Base-by-base conservation (phyloP, 805 yeast species). In the Yamadazyma laniorum region DNA sequence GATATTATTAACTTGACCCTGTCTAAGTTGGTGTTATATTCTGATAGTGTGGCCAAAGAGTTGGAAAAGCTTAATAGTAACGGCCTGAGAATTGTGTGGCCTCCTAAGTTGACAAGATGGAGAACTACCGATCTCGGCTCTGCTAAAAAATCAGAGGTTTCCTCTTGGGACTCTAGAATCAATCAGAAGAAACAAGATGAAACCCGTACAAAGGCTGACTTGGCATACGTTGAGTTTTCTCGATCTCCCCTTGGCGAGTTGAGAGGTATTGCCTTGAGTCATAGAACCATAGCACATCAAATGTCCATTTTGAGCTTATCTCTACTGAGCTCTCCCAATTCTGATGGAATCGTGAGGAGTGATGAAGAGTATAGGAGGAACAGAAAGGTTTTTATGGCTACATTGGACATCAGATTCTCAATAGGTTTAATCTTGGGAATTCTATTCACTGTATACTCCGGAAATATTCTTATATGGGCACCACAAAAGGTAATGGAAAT, bases 141-240 rank as follows among this genome's bases (percentile, higher is more conserved):
- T 0, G 73, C 72, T 15, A 58, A 61, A 31, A 62, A 63, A 33
- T 55, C 66, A 2, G 74, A 68, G 35, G 40, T 64, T 8, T 31
- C 52, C 2, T 37, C 35, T 22, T 61, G 61, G 68, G 26, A 37
- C 25, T 38, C 55, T 28, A 41, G 45, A 39, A 21, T 35, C 11
- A 41, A 42, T 29, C 45, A 36, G 19, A 35, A 42, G 25, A 45
- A 40, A 22, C 42, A 40, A 18, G 42, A 42, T 18, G 35, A 40
- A 40, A 30, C 29, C 9, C 21, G 39, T 21, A 34, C 46, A 2
- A 46, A 45, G 30, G 48, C 59, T 14, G 95, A 87, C 52, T 65
- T 93, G 42, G 96, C 98, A 0, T 93, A 93, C 53, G 90, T 93
- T 11, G 99, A 93, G 62, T 93, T 85, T 54, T 79, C 93, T 0